These are phyloP conservation scores for Boletellus dicymbophilus DNA, from an alignment of 1,284 basidiomycete species.

Conservation along the genomic window DNA sequence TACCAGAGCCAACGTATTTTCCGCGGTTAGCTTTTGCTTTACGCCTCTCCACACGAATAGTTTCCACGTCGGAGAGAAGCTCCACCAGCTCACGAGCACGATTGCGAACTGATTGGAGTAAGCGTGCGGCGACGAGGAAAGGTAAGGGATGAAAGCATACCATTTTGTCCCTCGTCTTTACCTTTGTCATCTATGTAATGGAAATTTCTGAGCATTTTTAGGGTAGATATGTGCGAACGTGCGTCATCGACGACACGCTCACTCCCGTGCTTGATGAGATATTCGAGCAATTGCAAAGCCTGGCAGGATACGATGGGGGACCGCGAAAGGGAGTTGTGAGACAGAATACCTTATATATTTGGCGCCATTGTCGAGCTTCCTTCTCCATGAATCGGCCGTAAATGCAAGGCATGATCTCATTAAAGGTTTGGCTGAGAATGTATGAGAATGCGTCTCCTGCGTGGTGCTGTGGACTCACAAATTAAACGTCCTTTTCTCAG, in stretches of 20 bases:
- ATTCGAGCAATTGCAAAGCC: constrained; percentile 94
- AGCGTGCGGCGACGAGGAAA: neutral
- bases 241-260: constrained; percentile 99
- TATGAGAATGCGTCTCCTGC: constrained; percentile 12
- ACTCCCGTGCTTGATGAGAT: constrained; percentile 97
- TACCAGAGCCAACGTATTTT: constrained; percentile 91
- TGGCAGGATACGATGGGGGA: constrained; percentile 31
- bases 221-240: constrained; percentile 89
- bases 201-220: constrained; percentile 98
- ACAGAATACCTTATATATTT: constrained; percentile 90
- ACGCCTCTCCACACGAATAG: constrained; percentile 85
- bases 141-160: constrained; percentile 44
- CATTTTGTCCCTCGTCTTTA: constrained; percentile 99
- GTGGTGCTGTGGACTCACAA: constrained; percentile 61
- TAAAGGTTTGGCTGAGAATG: constrained; percentile 86
- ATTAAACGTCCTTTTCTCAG: constrained; percentile 75
- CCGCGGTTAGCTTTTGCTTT: constrained; percentile 93
- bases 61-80: constrained; percentile 89
- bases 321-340: neutral
- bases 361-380: constrained; percentile 97
- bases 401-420: constrained; percentile 99
- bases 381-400: constrained; percentile 97
- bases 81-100: constrained; percentile 91
- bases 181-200: constrained; percentile 99
- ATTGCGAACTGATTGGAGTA: constrained; percentile 78